Conservation (phyloP, 2,329 filamentous ascomycete species). For the Talaromyces sp. region DNA sequence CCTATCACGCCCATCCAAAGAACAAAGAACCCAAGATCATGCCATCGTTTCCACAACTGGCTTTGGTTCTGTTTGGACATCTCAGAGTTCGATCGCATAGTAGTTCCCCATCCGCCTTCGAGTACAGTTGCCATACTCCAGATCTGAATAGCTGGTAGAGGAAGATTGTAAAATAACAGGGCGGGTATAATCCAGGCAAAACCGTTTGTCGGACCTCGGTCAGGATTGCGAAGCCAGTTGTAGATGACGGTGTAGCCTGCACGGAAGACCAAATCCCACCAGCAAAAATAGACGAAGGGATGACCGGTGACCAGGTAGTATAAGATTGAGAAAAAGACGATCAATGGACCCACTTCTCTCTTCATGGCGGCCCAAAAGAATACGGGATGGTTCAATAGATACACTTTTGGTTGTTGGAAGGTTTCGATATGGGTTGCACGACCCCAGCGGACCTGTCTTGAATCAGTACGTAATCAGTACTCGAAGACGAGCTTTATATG, state of each 20-base stretch:
- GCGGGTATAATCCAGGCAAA: conserved; percentile 29
- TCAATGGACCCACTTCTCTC: conserved; percentile 32
- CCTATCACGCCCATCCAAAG: conserved; percentile 33
- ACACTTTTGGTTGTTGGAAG: conserved; percentile 36
- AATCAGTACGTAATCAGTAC: neutral
- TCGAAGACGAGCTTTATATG: no score
- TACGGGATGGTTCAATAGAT: conserved; percentile 35
- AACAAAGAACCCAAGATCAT: conserved; percentile 33
- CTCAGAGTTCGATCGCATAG: conserved; percentile 35
- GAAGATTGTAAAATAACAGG: conserved; percentile 37
- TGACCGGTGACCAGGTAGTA: conserved; percentile 33
- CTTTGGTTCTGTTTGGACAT: conserved; percentile 26
- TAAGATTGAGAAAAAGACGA: conserved; percentile 30
- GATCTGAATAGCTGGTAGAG: conserved; percentile 36
- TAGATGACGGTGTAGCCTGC: conserved; percentile 32
- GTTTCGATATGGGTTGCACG: conserved; percentile 40
- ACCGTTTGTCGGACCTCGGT: conserved; percentile 22
- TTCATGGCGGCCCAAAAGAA: conserved; percentile 37
- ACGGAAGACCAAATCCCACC: conserved; percentile 31
- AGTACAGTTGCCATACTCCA: conserved; percentile 38
- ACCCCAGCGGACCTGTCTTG: conserved; percentile 36
- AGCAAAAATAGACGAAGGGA: conserved; percentile 30
- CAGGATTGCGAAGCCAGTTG: conserved; percentile 32
- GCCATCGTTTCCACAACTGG: conserved; percentile 27
- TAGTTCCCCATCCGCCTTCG: conserved; percentile 38